phyloP scores from a whole-genome alignment of 306 rosid genomes.

The Lathyrus oleraceus region DNA sequence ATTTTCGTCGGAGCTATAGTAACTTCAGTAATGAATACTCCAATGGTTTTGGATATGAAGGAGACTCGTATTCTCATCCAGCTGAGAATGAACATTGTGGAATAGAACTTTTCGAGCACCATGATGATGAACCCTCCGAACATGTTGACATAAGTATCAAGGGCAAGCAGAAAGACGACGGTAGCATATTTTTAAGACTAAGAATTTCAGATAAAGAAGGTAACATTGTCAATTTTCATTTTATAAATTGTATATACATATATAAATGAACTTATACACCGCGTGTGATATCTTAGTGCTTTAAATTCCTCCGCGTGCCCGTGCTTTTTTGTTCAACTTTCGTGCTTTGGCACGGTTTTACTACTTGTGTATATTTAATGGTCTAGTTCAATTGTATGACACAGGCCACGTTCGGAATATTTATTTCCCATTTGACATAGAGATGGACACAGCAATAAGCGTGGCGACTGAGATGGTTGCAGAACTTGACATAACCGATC shows the following conservation, averaged over 20 bases:
- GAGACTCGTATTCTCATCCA: conserved; percentile 58
- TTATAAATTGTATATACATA: background rate
- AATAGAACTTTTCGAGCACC: conserved; percentile 76
- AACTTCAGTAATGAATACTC: conserved; percentile 53
- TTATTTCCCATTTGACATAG: conserved; percentile 82
- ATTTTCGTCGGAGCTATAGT: conserved; percentile 51
- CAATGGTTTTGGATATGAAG: conserved; percentile 56
- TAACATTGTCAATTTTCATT: conserved; percentile 34
- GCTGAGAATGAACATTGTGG: conserved; percentile 61
- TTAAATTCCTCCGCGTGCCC: background rate
- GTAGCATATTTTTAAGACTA: conserved; percentile 71
- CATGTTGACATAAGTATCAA: conserved; percentile 73
- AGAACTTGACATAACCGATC: conserved; percentile 88
- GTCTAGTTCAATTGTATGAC: conserved; percentile 25
- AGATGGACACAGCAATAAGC: conserved; percentile 81
- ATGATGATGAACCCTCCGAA: conserved; percentile 68
- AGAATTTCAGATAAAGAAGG: conserved; percentile 94
- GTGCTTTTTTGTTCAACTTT: background rate
- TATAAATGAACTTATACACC: background rate
- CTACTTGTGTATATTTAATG: conserved; percentile 13
- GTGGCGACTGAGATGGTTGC: conserved; percentile 98
- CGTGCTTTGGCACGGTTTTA: background rate
- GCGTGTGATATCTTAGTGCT: background rate
- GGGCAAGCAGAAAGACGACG: conserved; percentile 78
- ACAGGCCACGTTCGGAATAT: conserved; percentile 86